Percentiles rank a stretch among this genome's conserved stretches.
phyloP scores from a whole-genome alignment of 2,329 filamentous ascomycete species.

The Ceratocystis harringtonii region DNA sequence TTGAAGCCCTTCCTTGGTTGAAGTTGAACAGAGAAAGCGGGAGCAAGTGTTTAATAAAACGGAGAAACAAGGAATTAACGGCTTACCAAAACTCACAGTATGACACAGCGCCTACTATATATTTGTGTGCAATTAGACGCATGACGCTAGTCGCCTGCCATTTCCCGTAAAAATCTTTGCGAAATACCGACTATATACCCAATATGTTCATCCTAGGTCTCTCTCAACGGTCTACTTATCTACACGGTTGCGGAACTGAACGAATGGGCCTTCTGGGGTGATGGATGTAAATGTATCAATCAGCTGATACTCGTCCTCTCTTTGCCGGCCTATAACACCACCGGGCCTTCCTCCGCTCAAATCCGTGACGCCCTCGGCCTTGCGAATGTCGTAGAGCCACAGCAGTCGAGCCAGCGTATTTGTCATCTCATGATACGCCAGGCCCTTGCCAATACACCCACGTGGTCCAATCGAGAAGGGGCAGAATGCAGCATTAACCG shows the following conservation, averaged over 20 bases:
- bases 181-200: no score
- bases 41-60: no score
- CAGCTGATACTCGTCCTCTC: conserved; percentile 49
- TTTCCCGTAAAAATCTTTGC: no score
- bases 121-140: no score
- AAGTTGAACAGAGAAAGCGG: no score
- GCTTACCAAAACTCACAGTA: no score
- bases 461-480: conserved; percentile 57
- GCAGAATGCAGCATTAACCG: conserved; percentile 55
- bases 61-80: no score
- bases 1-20: no score
- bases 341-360: conserved; percentile 36
- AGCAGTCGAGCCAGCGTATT: conserved; percentile 46
- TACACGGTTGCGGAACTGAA: conserved; percentile 40
- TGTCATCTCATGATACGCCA: conserved; percentile 53
- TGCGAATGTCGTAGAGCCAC: conserved; percentile 45
- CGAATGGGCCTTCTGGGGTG: conserved; percentile 50
- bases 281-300: conserved; percentile 57
- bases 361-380: conserved; percentile 33
- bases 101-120: no score
- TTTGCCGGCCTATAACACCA: conserved; percentile 35
- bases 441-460: conserved; percentile 56
- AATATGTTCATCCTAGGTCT: no score
- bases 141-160: no score
- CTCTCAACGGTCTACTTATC: background rate